Evolutionary conservation across 2,329 filamentous ascomycete genomes (phyloP), one percentile per base, ranked within the genome.

Genomic region (Colletotrichum incanum): DNA sequence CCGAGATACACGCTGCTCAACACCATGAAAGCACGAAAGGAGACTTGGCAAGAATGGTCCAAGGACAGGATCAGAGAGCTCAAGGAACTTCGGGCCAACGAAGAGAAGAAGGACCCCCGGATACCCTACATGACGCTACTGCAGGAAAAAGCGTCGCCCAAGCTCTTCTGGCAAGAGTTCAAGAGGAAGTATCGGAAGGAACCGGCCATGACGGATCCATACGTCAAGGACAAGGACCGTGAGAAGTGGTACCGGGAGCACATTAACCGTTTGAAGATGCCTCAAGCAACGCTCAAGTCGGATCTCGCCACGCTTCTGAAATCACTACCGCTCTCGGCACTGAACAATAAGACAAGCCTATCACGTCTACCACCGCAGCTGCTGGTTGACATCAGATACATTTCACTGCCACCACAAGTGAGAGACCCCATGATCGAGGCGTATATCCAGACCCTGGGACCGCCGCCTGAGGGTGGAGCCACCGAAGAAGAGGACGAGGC

Each of bases 161-260:
- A 98, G 83, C 87, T 99, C 1, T 99, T 97, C 86, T 99, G 96
- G 96, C 93, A 94, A 0, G 96, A 99, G 80, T 99, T 99, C 83
- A 94, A 94, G 77, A 88, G 96, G 43, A 99, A 98, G 80, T 96
- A 91, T 82, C 93, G 93, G 75, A 95, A 93, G 75, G 95, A 97
- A 74, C 82, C 89, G 0, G 89, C 92, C 64, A 95, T 99, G 93
- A 93, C 92, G 73, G 93, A 96, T 71, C 85, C 89, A 39, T 89
- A 87, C 62, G 85, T 95, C 31, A 84, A 86, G 43, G 94, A 96
- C 77, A 94, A 93, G 80, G 94, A 96, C 64, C 88, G 93, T 43
- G 94, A 97, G 79, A 95, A 93, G 82, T 86, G 90, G 64, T 97
- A 96, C 79, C 88, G 94, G 67, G 94, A 96, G 70, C 90, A 94